Percentiles rank a stretch among this genome's conserved stretches.
Evolutionary conservation across 1,284 basidiomycete species (phyloP).

Genomic region (Moesziomyces parantarcticus): DNA sequence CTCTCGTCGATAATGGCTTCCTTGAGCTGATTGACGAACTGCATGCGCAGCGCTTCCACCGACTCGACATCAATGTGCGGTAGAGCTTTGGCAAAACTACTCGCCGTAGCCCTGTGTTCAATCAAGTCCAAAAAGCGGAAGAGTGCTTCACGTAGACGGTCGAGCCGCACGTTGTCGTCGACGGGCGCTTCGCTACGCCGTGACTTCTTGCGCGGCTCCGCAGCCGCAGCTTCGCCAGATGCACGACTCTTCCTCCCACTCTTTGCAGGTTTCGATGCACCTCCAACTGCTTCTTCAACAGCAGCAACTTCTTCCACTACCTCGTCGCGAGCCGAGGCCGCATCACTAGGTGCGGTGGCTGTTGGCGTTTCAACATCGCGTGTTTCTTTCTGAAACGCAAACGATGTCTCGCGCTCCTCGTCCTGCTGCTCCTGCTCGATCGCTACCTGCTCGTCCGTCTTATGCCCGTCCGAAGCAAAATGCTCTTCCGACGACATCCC

Average conservation of each 20-base stretch:
- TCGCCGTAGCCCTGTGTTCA: conserved; percentile 50
- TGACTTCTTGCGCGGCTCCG: conserved; percentile 17
- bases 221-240: conserved; percentile 6
- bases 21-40: conserved; percentile 56
- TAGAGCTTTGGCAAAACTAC: conserved; percentile 45
- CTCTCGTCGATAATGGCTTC: conserved; percentile 51
- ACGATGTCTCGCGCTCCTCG: conserved; percentile 42
- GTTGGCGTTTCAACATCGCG: conserved; percentile 3
- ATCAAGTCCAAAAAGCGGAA: conserved; percentile 57
- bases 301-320: conserved; percentile 7
- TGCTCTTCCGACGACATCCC: conserved; percentile 40
- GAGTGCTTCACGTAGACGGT: conserved; percentile 53
- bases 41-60: conserved; percentile 46
- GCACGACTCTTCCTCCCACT: conserved; percentile 15
- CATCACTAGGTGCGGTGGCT: background rate
- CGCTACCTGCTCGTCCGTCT: conserved; percentile 35
- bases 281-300: background rate
- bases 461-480: conserved; percentile 15
- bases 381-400: conserved; percentile 17
- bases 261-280: conserved; percentile 6
- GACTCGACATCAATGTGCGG: conserved; percentile 45
- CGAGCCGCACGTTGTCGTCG: conserved; percentile 38
- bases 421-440: conserved; percentile 37
- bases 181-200: conserved; percentile 7
- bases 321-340: background rate